Base-by-base conservation (phyloP, 768 basidiomycete genomes). In the Paxillus ammoniavirescens region DNA sequence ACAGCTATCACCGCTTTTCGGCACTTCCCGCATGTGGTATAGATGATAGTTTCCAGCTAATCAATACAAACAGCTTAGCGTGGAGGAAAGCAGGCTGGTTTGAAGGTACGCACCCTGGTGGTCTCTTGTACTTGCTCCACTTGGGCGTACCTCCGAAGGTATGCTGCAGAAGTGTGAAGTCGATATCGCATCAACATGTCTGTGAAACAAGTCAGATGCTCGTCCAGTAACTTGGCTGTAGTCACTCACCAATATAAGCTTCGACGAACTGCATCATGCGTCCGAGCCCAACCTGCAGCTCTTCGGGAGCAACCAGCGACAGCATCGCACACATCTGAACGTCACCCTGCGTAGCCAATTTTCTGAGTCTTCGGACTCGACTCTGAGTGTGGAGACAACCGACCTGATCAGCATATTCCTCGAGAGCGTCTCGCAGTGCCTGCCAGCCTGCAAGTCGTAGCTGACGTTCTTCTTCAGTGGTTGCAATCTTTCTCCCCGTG, bases 241-340 rank as follows among this genome's bases (percentile, higher is more conserved):
- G 1, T 17, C 8, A 68, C 80, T 31, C 52, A 91, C 91, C 91
- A 13, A 90, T 77, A 62, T 93, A 93, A 0, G 85, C 72, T 55
- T 89, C 85, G 15, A 90, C 63, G 53, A 91, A 86, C 23, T 77
- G 75, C 17, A 73, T 62, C 23, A 72, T 71, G 42, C 84, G 73
- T 43, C 61, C 64, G 18, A 67, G 64, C 1, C 73, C 66, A n/a
- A 89, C 65, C 36, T 63, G 58, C 41, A 93, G 71, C 62, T 91
- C 87, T 42, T 74, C 61, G 0, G 78, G 73, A 7, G 84, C 87
- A 17, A 92, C 71, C 1, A 89, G 62, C 3, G 81, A 75, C 14
- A 93, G 64, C 77, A 89, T 81, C 1, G 88, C 82, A 67, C 89
- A 91, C 77, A 84, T 88, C 62, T 91, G 91, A 1, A 91, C 73